A percentile compares a stretch with the other conserved stretches of the same genome.
These are phyloP conservation scores for Penicillium olsonii DNA, from an alignment of 2,329 filamentous ascomycete species.

Conservation along the genomic window DNA sequence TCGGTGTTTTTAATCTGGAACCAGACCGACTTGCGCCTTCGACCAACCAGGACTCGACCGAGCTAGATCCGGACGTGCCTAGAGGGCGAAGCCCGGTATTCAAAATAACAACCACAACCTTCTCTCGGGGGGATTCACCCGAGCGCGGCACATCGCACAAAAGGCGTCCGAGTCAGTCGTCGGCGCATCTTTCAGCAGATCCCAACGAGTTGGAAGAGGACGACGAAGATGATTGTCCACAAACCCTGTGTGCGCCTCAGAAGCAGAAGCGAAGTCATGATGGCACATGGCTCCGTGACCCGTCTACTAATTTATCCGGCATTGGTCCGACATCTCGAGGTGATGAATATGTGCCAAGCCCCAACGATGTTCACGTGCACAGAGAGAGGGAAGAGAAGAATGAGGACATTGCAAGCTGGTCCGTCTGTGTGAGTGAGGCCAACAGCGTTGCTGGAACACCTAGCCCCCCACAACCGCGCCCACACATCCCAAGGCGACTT, in stretches of 20 bases:
- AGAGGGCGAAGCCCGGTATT: conserved; percentile 46
- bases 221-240: conserved; percentile 17
- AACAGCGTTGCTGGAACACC: conserved; percentile 40
- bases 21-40: conserved; percentile 12
- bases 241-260: conserved; percentile 21
- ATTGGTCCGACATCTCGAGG: conserved; percentile 50
- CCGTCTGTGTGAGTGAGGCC: conserved; percentile 51
- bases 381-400: conserved; percentile 54
- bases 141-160: conserved; percentile 20
- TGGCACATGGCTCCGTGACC: conserved; percentile 49
- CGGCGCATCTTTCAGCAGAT: conserved; percentile 38
- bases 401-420: conserved; percentile 56
- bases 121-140: conserved; percentile 47
- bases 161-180: conserved; percentile 35
- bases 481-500: conserved; percentile 34
- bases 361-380: conserved; percentile 53
- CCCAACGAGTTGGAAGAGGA: conserved; percentile 29
- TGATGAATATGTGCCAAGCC: conserved; percentile 47
- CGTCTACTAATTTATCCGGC: conserved; percentile 45
- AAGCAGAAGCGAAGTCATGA: conserved; percentile 41
- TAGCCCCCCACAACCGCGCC: conserved; percentile 22
- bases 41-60: conserved; percentile 3
- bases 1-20: conserved; percentile 5
- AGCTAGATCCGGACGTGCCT: conserved; percentile 21
- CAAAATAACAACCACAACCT: conserved; percentile 46